Evolutionary conservation across 1,284 basidiomycete genomes (phyloP), one percentile per base, ranked within the genome.

Genomic region (Sutorius eximius): DNA sequence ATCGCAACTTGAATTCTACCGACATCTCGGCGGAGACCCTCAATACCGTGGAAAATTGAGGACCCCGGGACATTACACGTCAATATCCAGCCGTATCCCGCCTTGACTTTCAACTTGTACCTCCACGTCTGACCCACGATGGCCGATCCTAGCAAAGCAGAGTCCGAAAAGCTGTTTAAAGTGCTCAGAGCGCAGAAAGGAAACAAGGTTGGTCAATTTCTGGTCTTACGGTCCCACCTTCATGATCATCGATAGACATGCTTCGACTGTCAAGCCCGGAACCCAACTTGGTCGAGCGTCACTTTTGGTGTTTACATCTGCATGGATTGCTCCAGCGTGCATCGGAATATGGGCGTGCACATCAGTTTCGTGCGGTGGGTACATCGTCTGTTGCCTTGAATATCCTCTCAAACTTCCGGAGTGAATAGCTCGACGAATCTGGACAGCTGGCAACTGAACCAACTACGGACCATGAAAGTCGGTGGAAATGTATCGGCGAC

Each of bases 301-400:
- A 96, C 94, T 0, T 99, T 90, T 69, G 96, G 93, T 48, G 88
- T 99, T 44, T 99, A 99, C 75, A 96, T 99, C 68, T 99, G 96
- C 70, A 79, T 99, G 44, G 95, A 99, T 65, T 99, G 96, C 79
- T 98, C 95, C 6, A 92, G 89, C 60, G 81, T 93, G 15, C 96
- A 99, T 74, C 83, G 96, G 55, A 98, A 97, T 73, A 89, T 98
- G 84, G 96, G 96, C 63, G 97, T 99, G 18, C 96, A 99, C 72
- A 95, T 99, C 73, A 93, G 87, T 61, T 99, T 99, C 70, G 96
- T 99, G 44, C 81, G 95, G 91, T 95, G 69, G 61, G 89, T 76
- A 34, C 41, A 16, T 22, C 43, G 24, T 42, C 37, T 8, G 46
- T 37, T 33, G 16, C 24, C 27, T 22, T 34, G 32, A 29, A 13